These are phyloP conservation scores for Corniculantispora saksenae DNA, from an alignment of 2,329 filamentous ascomycete species.

Conservation along the genomic window DNA sequence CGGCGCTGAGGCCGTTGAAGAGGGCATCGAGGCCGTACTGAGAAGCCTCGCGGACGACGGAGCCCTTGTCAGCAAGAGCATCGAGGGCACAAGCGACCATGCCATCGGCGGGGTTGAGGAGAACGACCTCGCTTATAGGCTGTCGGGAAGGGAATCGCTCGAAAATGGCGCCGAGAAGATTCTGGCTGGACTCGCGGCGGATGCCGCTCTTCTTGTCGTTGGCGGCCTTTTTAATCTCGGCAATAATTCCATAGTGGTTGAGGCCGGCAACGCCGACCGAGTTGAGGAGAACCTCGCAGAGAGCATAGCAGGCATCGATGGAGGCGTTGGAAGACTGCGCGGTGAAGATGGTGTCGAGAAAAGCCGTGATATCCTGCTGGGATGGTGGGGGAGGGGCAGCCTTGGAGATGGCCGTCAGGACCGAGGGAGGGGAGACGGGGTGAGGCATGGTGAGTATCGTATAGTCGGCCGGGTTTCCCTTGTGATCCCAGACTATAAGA, in stretches of 20 bases:
- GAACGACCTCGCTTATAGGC: constrained; percentile 75
- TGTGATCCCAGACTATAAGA: constrained; percentile 5
- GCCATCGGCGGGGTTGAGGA: constrained; percentile 78
- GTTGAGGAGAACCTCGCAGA: constrained; percentile 61
- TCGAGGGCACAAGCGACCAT: constrained; percentile 76
- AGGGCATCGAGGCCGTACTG: constrained; percentile 92
- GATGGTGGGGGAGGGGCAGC: constrained; percentile 59
- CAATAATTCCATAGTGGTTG: constrained; percentile 53
- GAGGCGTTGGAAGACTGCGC: constrained; percentile 69
- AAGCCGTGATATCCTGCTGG: constrained; percentile 63
- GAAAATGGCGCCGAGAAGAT: constrained; percentile 89
- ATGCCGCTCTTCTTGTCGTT: constrained; percentile 90
- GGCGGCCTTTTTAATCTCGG: constrained; percentile 70
- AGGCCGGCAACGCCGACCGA: constrained; percentile 56
- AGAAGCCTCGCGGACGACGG: constrained; percentile 84
- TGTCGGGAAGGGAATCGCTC: constrained; percentile 82
- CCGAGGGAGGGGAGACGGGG: constrained; percentile 47
- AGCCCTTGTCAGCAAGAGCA: constrained; percentile 83
- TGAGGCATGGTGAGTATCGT: constrained; percentile 45
- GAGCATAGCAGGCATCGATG: constrained; percentile 62
- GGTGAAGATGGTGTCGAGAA: constrained; percentile 68
- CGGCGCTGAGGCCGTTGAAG: constrained; percentile 75
- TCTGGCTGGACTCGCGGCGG: constrained; percentile 87
- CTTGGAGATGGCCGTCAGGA: constrained; percentile 46
- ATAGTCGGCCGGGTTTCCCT: not conserved